Base-by-base conservation (phyloP, 495 filamentous ascomycete species). In the Neurospora sp. region DNA sequence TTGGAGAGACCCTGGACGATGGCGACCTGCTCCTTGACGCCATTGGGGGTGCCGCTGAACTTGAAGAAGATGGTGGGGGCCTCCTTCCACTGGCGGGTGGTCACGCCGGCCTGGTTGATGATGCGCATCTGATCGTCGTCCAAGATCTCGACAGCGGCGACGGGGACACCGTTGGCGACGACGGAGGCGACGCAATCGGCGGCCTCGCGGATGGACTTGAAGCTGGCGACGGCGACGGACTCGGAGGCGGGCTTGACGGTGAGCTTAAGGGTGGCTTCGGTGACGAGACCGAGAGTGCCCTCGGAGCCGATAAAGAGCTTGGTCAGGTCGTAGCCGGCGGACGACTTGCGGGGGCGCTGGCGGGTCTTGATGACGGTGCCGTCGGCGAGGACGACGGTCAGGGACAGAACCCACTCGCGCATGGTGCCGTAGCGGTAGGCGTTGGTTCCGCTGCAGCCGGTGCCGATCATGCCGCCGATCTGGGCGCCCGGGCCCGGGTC, bases 401-500 rank as follows among this genome's bases (percentile, higher is more conserved):
- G 83, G 68, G 89, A 91, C 37, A 98, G 83, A 0, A 98, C 95
- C 94, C 94, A 98, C 77, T 98, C 95, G 74, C 93, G 90, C 95
- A 98, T 98, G 0, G 95, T 97, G 1, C 95, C 95, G 79, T 97
- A 98, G 35, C 93, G 87, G 77, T 96, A 94, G 18, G 95, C 91
- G 80, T 98, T 97, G 39, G 95, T 98, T 41, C 95, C 95, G 73
- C 89, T 92, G 85, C 95, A 98, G 39, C 94, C 94, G 0, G 95
- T 98, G 0, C 93, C 94, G 14, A 98, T 89, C 95, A 98, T 98
- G 48, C 95, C 95, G 44, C 95, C 95, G 74, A 98, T 97, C 89
- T 92, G 92, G 68, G 91, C 91, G 20, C 91, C 91, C 35, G 91
- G 91, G 37, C 92, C 92, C 11, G 92, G 92, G 78, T 95, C 92